Base-by-base conservation (phyloP, 352 stramenopile species). In the Pythium vanterpoolii region DNA sequence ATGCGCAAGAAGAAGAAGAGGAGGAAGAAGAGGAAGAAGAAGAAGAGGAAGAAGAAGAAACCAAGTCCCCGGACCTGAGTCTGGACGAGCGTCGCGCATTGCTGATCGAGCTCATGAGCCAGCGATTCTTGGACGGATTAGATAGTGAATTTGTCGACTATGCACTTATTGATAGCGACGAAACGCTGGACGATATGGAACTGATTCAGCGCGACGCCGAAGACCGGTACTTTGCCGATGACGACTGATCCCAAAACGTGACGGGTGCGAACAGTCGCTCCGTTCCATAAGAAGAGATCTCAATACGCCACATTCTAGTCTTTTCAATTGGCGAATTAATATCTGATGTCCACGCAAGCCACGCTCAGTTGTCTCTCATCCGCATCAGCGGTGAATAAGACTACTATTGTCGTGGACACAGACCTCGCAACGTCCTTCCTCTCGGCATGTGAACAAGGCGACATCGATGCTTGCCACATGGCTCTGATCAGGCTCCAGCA, bases 161-260 rank as follows among this genome's bases (percentile, higher is more conserved):
- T 60, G 69, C 57, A 1, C 72, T 68, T 26, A 86, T 93, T 51
- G 86, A 95, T 53, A 51, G 19, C 1, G 67, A 92, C 49, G 74
- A 80, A 44, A 62, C 51, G 16, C 71, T 92, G 9, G 86, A 93
- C 39, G 77, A 92, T 66, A 64, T 81, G 34, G 71, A 76, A 5
- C 67, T 81, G 62, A 82, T 89, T 48, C 68, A 91, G 56, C 86
- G 77, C 42, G 86, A 95, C 67, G 82, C 82, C 7, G 76, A 95
- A 70, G 83, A 95, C 27, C 66, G 68, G 26, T 95, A 93, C 48
- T 95, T 95, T 62, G 76, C 57, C 42, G 59, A 60, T 5, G 69
- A 73, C 23, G 68, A 70, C 31, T 60, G 34, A 31, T 18, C 21
- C 19, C n/a, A n/a, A n/a, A n/a, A n/a, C n/a, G n/a, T n/a, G n/a